Conservation (phyloP, 139 green algal genomes). For the Pseudopediastrum boryanum region DNA sequence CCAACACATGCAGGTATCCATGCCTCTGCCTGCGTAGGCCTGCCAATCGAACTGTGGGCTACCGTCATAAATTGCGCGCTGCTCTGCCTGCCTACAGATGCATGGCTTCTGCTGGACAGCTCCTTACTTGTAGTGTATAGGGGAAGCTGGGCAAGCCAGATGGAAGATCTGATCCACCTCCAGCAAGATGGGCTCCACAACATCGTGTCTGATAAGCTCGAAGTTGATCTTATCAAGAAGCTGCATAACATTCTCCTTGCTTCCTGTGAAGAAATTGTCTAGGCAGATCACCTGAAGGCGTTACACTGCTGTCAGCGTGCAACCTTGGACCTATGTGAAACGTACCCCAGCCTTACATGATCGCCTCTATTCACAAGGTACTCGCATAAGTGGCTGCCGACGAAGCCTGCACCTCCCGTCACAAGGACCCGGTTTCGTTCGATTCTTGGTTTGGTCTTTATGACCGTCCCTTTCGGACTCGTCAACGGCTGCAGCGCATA, state of each 20-base stretch:
- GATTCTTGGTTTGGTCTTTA: slow-evolving; percentile 87
- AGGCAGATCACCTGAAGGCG: slow-evolving; percentile 91
- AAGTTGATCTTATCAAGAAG: slow-evolving; percentile 93
- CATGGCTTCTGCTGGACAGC: background rate
- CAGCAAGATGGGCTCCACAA: slow-evolving; percentile 93
- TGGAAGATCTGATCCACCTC: slow-evolving; percentile 99
- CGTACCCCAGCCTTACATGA: slow-evolving; percentile 60
- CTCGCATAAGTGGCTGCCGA: slow-evolving; percentile 94
- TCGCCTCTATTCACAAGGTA: slow-evolving; percentile 89
- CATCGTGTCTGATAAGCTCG: slow-evolving; percentile 97
- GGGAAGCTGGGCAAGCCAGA: slow-evolving; percentile 97
- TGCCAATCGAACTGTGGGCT: too few relatives aligned
- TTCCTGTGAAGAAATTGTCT: slow-evolving; percentile 99
- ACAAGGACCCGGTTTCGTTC: slow-evolving; percentile 88
- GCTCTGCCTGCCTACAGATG: background rate
- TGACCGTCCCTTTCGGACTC: slow-evolving; percentile 37
- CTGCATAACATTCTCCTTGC: slow-evolving; percentile 94
- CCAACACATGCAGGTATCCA: too few relatives aligned
- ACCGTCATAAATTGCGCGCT: too few relatives aligned
- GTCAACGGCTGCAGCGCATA: background rate
- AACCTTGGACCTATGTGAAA: background rate
- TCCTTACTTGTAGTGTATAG: slow-evolving; percentile 98
- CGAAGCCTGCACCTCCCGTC: slow-evolving; percentile 96
- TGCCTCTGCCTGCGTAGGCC: too few relatives aligned
- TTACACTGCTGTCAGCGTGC: background rate